Conservation (phyloP, 2,329 filamentous ascomycete genomes). For the Thermomyces lanuginosus region DNA sequence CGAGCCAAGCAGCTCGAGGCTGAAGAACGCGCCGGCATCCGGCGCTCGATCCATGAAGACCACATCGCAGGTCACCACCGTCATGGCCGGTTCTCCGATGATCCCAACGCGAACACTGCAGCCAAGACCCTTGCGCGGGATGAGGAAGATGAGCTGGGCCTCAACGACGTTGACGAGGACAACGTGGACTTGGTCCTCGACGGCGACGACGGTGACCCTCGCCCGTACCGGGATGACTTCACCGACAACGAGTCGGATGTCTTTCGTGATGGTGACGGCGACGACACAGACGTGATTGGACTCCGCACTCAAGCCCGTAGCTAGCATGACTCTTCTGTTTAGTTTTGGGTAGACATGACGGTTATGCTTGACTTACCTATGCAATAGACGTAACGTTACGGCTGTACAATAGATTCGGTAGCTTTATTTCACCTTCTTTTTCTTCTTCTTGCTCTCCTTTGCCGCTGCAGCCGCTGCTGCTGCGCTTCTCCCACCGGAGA, state of each 20-base stretch:
- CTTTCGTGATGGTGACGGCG: constrained; percentile 26
- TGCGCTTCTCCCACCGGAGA: constrained; percentile 13
- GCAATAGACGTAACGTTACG: neutral
- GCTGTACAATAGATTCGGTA: neutral
- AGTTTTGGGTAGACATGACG: too few species aligned
- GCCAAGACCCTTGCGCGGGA: constrained; percentile 25
- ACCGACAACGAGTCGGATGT: constrained; percentile 37
- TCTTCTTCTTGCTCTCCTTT: constrained; percentile 2
- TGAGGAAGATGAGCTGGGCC: constrained; percentile 27
- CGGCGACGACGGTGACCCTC: constrained; percentile 25
- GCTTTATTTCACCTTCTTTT: constrained; percentile 2
- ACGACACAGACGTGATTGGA: constrained; percentile 23
- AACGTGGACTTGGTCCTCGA: constrained; percentile 28
- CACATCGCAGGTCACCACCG: constrained; percentile 20
- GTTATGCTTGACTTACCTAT: neutral
- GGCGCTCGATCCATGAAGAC: constrained; percentile 18
- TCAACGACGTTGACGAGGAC: constrained; percentile 23
- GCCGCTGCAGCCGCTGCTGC: constrained; percentile 13
- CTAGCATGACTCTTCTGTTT: too few species aligned
- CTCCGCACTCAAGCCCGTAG: constrained; percentile 22
- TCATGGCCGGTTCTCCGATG: constrained; percentile 21
- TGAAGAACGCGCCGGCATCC: constrained; percentile 27
- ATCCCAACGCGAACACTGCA: constrained; percentile 25
- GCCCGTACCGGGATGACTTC: constrained; percentile 36
- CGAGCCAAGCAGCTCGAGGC: constrained; percentile 34